Percentiles rank a stretch among this genome's conserved stretches.
Evolutionary conservation across 2,329 filamentous ascomycete genomes (phyloP).

Genomic region (Aureobasidium melanogenum): DNA sequence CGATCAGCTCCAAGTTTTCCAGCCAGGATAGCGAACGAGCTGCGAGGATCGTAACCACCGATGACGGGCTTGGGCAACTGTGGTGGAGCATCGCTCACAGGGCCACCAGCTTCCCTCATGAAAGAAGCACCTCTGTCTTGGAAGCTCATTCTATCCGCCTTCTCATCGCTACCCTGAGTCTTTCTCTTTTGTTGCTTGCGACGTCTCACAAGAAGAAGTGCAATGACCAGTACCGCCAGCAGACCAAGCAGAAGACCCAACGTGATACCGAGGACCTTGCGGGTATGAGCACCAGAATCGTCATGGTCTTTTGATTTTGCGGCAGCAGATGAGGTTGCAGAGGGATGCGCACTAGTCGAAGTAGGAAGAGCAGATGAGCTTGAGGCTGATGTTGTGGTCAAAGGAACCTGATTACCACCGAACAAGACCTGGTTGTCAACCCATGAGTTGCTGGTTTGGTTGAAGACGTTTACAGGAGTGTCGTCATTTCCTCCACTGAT

Average conservation of each 20-base stretch:
- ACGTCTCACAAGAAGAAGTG: constrained; percentile 61
- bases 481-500: constrained; percentile 65
- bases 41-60: constrained; percentile 18
- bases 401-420: constrained; percentile 25
- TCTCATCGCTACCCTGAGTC: constrained; percentile 38
- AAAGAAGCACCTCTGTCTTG: constrained; percentile 42
- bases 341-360: constrained; percentile 21
- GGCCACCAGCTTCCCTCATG: constrained; percentile 42
- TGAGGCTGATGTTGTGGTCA: constrained; percentile 28
- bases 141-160: constrained; percentile 39
- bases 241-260: constrained; percentile 73
- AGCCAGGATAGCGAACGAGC: constrained; percentile 11
- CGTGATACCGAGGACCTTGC: constrained; percentile 67
- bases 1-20: constrained; percentile 8
- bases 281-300: constrained; percentile 29
- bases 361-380: constrained; percentile 22
- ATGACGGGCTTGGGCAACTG: constrained; percentile 6
- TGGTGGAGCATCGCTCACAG: constrained; percentile 17
- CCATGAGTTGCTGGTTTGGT: constrained; percentile 69
- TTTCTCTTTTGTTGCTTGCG: constrained; percentile 49
- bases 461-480: constrained; percentile 66
- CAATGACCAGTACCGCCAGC: constrained; percentile 57
- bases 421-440: constrained; percentile 60
- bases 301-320: constrained; percentile 15
- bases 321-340: constrained; percentile 26